Evolutionary conservation across 495 filamentous ascomycete species (phyloP), one percentile per base, ranked within the genome.

Genomic region (Neurospora tetraspora): DNA sequence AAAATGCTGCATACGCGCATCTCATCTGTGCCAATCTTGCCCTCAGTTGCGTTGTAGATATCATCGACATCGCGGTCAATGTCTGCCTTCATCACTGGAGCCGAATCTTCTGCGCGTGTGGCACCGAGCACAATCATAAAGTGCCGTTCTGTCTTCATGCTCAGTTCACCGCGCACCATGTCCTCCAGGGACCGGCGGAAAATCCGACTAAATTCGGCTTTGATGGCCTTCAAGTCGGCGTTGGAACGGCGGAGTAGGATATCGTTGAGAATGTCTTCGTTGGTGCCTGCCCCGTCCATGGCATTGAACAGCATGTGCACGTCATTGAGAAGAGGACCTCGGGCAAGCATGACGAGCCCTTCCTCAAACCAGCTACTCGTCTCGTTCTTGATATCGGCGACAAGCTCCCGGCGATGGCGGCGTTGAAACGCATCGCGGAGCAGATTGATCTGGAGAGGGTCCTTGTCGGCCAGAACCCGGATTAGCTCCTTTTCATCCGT

Each of bases 241-340:
- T 97, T 98, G 14, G 88, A 90, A 27, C 94, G 87, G 12, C 91
- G 87, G 5, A 98, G 88, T 2, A 98, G 86, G 16, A 96, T 88
- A 73, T 98, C 96, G 76, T 96, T 93, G 39, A 98, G 86, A 4
- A 94, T 82, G 76, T 84, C 85, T 76, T 98, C 95, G 72, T 94
- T 95, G 1, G 96, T 98, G 23, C 96, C 96, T 5, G 89, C 76
- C 4, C 95, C 93, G 18, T 88, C 81, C 80, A 97, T 88, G 10
- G 93, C 90, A 5, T 90, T 84, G 74, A 89, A 80, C 12, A 92
- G 82, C 42, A 86, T 84, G 75, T 88, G 83, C 4, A 89, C 88
- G 78, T 97, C 94, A 74, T 91, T 84, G 45, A 85, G 79, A 8
- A 96, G 80, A 1, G 95, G 95, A 0, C 96, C 96, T 16, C 92